A percentile compares a stretch with the other conserved stretches of the same genome.
Conservation (phyloP, 202 grass and related monocot species). For the Cymbopogon flexuosus region DNA sequence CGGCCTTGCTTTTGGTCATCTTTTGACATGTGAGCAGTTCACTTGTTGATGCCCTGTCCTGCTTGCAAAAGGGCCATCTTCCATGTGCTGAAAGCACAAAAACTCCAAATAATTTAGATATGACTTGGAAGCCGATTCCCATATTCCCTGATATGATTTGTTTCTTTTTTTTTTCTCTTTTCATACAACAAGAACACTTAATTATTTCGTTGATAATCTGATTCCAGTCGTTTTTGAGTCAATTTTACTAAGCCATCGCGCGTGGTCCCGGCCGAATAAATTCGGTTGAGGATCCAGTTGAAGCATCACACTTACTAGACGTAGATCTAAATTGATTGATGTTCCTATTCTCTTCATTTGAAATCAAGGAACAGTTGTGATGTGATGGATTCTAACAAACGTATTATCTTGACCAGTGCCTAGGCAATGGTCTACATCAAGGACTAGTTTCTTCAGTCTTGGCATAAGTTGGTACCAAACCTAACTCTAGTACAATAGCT, state of each 20-base stretch:
- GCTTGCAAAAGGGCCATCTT: slow-evolving; percentile 26
- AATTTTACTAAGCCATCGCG: neutral
- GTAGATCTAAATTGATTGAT: neutral
- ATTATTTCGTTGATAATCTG: neutral
- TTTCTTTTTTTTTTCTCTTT: neutral
- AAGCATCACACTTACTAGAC: neutral
- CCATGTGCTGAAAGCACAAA: slow-evolving; percentile 30
- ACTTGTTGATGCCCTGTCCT: slow-evolving; percentile 22
- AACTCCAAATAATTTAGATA: neutral
- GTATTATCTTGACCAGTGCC: neutral
- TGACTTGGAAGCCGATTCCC: neutral
- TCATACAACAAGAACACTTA: neutral
- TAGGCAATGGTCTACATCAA: slow-evolving; percentile 7
- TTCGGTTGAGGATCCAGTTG: neutral
- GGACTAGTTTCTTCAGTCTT: slow-evolving; percentile 1
- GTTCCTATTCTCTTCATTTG: neutral
- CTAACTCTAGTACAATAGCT: slow-evolving; percentile 10
- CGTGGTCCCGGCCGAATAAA: neutral
- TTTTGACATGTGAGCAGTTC: slow-evolving; percentile 27
- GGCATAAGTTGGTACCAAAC: slow-evolving; percentile 19
- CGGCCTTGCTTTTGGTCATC: neutral
- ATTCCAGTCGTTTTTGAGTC: neutral
- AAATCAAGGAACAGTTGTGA: neutral
- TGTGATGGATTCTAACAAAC: neutral
- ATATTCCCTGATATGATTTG: neutral